These are phyloP conservation scores for Colletotrichum eleusines DNA, from an alignment of 2,329 filamentous ascomycete genomes.

Conservation along the genomic window DNA sequence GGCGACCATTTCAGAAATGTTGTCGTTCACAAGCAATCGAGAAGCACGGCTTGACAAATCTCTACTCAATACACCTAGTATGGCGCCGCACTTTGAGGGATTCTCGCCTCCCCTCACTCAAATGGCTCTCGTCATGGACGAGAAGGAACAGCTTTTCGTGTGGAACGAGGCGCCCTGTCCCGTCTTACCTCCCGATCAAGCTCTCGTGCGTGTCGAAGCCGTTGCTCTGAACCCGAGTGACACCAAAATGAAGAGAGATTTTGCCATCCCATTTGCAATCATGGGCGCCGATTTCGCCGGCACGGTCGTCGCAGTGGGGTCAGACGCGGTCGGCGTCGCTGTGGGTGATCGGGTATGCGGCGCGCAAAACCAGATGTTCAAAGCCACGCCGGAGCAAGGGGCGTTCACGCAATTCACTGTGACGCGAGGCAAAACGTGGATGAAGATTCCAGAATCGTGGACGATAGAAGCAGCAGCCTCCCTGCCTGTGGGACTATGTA, in stretches of 20 bases:
- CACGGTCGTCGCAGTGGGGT: slow-evolving; percentile 14
- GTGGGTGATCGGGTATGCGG: slow-evolving; percentile 49
- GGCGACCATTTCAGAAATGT: too few relatives aligned
- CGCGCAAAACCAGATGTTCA: slow-evolving; percentile 31
- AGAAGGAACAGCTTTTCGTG: neutral
- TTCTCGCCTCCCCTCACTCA: neutral
- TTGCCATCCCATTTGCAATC: slow-evolving; percentile 19
- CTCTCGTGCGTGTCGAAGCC: slow-evolving; percentile 26
- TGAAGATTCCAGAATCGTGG: neutral
- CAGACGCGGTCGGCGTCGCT: slow-evolving; percentile 41
- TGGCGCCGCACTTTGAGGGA: neutral
- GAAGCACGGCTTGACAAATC: neutral
- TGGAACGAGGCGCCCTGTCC: neutral
- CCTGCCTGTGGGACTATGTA: slow-evolving; percentile 13
- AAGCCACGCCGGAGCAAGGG: slow-evolving; percentile 27
- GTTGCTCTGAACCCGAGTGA: slow-evolving; percentile 49
- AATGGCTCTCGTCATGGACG: neutral
- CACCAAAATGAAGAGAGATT: slow-evolving; percentile 45
- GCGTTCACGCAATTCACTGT: slow-evolving; percentile 9
- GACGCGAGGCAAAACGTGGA: slow-evolving; percentile 1
- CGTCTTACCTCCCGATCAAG: neutral
- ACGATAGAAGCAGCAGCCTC: neutral
- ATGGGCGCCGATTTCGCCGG: slow-evolving; percentile 50
- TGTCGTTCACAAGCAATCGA: neutral
- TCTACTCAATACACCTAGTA: neutral